phyloP scores from a whole-genome alignment of 495 filamentous ascomycete species.

The Aspergillus diversus region DNA sequence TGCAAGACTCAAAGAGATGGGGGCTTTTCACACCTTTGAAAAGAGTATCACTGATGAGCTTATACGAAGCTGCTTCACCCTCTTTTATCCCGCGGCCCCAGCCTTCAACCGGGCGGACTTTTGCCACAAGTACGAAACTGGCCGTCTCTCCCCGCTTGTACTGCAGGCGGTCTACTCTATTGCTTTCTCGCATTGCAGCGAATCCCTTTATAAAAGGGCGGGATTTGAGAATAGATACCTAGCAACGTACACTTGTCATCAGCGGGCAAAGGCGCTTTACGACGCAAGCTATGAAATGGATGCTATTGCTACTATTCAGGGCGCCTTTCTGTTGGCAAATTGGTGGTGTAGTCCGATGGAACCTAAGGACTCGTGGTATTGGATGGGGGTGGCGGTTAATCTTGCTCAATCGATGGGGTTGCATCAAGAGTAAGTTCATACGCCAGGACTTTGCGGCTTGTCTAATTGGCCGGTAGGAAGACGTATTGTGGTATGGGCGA shows the following conservation, averaged over 20 bases:
- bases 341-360: slow-evolving; percentile 31
- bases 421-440: slow-evolving; percentile 25
- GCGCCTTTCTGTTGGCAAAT: slow-evolving; percentile 23
- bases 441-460: not conserved
- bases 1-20: not conserved
- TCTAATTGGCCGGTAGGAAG: not conserved
- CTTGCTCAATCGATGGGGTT: slow-evolving; percentile 30
- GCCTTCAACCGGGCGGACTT: slow-evolving; percentile 13
- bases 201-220: slow-evolving; percentile 5
- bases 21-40: slow-evolving; percentile 2
- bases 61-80: slow-evolving; percentile 4
- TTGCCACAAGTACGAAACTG: not conserved
- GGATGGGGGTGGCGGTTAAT: slow-evolving; percentile 24
- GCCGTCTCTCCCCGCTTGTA: slow-evolving; percentile 6
- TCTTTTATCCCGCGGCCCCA: slow-evolving; percentile 3
- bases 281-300: slow-evolving; percentile 33
- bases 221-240: slow-evolving; percentile 30
- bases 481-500: slow-evolving; percentile 1
- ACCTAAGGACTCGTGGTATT: slow-evolving; percentile 32
- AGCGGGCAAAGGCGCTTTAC: slow-evolving; percentile 28
- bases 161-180: slow-evolving; percentile 12
- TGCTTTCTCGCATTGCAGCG: slow-evolving; percentile 1
- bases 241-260: slow-evolving; percentile 30
- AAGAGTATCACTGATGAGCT: slow-evolving; percentile 6
- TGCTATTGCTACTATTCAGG: slow-evolving; percentile 27